Conservation (phyloP, 495 filamentous ascomycete species). For the Schizothecium vesticola region DNA sequence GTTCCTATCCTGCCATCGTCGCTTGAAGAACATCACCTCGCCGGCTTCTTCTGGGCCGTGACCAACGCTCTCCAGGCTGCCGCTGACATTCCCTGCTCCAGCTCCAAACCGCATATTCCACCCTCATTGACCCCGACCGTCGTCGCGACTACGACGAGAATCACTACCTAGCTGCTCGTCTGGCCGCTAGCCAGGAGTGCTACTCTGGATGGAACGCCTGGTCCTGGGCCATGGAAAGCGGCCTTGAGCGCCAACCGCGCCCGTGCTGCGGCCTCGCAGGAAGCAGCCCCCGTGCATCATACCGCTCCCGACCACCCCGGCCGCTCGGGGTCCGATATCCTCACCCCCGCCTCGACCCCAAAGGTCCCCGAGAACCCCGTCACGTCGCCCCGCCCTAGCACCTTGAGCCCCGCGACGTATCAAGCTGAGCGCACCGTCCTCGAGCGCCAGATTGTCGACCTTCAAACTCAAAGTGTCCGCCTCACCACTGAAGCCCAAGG, state of each 20-base stretch:
- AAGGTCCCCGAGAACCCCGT: background rate
- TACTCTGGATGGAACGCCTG: background rate
- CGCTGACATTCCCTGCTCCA: background rate
- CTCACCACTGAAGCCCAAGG: background rate
- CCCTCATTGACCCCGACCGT: background rate
- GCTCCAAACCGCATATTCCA: background rate
- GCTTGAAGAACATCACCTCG: background rate
- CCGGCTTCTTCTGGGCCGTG: background rate
- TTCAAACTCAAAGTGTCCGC: background rate
- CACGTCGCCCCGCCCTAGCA: background rate
- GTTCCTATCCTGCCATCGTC: background rate
- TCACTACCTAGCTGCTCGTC: background rate
- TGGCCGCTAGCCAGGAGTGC: background rate
- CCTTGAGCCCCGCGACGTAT: background rate
- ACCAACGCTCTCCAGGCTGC: background rate
- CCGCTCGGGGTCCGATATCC: too few species aligned
- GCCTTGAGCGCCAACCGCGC: background rate
- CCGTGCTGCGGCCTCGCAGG: background rate
- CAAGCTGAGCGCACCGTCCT: background rate
- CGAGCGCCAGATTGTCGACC: background rate
- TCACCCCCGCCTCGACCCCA: too few species aligned
- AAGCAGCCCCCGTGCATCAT: background rate
- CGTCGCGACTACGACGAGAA: background rate
- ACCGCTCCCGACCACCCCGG: background rate
- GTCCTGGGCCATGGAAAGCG: background rate